Percentiles rank a stretch among this genome's conserved stretches.
phyloP scores from a whole-genome alignment of 2,329 filamentous ascomycete genomes.

The Botrytis cinerea region DNA sequence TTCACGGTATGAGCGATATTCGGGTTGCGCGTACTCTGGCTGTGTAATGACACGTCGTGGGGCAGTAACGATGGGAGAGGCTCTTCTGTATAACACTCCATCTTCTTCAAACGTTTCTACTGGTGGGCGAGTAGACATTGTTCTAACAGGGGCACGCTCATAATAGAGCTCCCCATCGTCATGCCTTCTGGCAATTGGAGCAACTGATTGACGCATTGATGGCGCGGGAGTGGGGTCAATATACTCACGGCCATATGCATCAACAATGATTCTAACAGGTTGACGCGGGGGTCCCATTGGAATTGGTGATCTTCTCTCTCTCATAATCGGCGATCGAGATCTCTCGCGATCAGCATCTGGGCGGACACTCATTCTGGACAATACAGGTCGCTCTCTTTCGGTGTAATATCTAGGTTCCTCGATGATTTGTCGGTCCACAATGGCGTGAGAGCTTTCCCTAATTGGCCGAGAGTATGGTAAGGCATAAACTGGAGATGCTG shows the following conservation, averaged over 20 bases:
- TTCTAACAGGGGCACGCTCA: conserved; percentile 52
- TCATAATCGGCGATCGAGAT: conserved; percentile 51
- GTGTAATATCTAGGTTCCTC: conserved; percentile 47
- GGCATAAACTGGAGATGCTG: conserved; percentile 38
- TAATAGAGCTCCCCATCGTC: conserved; percentile 62
- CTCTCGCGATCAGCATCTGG: conserved; percentile 52
- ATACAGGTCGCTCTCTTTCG: conserved; percentile 42
- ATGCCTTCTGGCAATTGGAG: conserved; percentile 46
- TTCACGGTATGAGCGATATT: conserved; percentile 56
- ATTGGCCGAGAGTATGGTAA: conserved; percentile 36
- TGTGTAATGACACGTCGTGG: conserved; percentile 62
- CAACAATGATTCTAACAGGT: conserved; percentile 70
- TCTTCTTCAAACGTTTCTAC: conserved; percentile 39
- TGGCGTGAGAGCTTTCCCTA: conserved; percentile 36
- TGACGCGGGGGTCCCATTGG: conserved; percentile 51
- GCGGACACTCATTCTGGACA: conserved; percentile 51
- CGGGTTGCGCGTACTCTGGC: conserved; percentile 54
- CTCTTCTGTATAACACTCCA: conserved; percentile 48
- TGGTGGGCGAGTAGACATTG: conserved; percentile 36
- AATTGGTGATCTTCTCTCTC: conserved; percentile 49
- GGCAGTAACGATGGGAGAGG: conserved; percentile 53
- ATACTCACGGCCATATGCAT: conserved; percentile 82
- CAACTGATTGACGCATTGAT: conserved; percentile 54
- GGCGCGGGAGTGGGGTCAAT: conserved; percentile 55
- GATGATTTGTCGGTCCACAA: conserved; percentile 35